A percentile compares a stretch with the other conserved stretches of the same genome.
Conservation (phyloP, 2,329 filamentous ascomycete genomes). For the Cyphellophora attinorum region DNA sequence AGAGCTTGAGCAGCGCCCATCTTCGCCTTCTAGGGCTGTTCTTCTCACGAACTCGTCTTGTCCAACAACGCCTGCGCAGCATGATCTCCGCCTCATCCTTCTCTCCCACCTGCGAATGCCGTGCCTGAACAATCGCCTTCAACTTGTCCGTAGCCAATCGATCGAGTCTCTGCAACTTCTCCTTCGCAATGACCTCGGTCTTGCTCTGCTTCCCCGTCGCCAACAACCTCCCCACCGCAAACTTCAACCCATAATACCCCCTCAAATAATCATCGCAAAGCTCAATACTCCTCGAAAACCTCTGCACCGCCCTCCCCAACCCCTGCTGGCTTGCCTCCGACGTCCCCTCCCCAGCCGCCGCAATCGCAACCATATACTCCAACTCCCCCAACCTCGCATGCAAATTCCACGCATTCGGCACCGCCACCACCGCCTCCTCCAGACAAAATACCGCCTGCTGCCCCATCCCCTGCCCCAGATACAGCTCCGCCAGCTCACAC, state of each 20-base stretch:
- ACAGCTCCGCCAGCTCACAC: constrained; percentile 83
- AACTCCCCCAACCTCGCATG: constrained; percentile 82
- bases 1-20: too few species aligned
- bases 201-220: constrained; percentile 5
- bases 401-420: constrained; percentile 92
- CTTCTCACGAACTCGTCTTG: constrained; percentile 17
- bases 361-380: constrained; percentile 53
- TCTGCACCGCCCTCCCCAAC: constrained; percentile 65
- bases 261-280: constrained; percentile 87
- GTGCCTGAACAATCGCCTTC: constrained; percentile 26
- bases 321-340: constrained; percentile 27
- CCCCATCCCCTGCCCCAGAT: constrained; percentile 68
- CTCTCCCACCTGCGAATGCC: constrained; percentile 22
- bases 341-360: constrained; percentile 5
- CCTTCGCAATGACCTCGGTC: constrained; percentile 6
- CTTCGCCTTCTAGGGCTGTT: too few species aligned
- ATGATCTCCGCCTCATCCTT: constrained; percentile 29
- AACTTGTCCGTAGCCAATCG: constrained; percentile 27
- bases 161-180: constrained; percentile 23
- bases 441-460: constrained; percentile 77
- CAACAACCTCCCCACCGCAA: constrained; percentile 16
- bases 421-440: constrained; percentile 79
- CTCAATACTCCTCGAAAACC: constrained; percentile 85
- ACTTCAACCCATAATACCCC: constrained; percentile 82
- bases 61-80: constrained; percentile 32